phyloP scores from a whole-genome alignment of 345 rosid genomes.

The Microthlaspi erraticum region DNA sequence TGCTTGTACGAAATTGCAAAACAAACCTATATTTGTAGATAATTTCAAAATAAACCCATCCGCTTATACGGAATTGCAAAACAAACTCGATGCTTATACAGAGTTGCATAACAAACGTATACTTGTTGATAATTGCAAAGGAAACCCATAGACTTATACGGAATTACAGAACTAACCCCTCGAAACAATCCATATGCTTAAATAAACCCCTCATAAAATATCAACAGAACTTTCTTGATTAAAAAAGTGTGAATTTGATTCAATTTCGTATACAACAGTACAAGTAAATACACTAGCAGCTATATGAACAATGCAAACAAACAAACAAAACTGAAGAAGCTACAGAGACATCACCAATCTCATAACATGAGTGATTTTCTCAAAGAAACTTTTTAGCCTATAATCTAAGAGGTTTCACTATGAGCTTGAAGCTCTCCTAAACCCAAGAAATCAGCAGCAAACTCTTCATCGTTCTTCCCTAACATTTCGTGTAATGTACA shows the following conservation, averaged over 20 bases:
- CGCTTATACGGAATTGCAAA: too few species aligned
- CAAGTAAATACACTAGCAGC: slow-evolving; percentile 25
- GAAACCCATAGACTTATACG: too few species aligned
- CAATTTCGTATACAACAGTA: slow-evolving; percentile 29
- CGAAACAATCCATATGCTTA: not conserved
- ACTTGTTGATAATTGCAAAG: too few species aligned
- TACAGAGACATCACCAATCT: slow-evolving; percentile 31
- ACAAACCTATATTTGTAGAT: too few species aligned
- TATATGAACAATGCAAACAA: slow-evolving; percentile 35
- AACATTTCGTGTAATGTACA: slow-evolving; percentile 82
- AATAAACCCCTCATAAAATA: not conserved
- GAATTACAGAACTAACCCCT: too few species aligned
- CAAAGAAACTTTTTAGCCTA: slow-evolving; percentile 27
- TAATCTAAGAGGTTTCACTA: slow-evolving; percentile 21
- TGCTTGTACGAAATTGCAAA: too few species aligned
- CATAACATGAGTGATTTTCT: slow-evolving; percentile 22
- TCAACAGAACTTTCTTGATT: not conserved
- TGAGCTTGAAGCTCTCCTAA: slow-evolving; percentile 42
- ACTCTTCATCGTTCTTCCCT: slow-evolving; percentile 80
- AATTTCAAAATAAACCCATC: too few species aligned
- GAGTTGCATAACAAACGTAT: too few species aligned
- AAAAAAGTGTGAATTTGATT: not conserved
- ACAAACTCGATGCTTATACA: too few species aligned
- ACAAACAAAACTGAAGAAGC: slow-evolving; percentile 41
- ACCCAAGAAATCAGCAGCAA: slow-evolving; percentile 69